Conservation (phyloP, 1,284 basidiomycete genomes). For the Chalciporus sp. region DNA sequence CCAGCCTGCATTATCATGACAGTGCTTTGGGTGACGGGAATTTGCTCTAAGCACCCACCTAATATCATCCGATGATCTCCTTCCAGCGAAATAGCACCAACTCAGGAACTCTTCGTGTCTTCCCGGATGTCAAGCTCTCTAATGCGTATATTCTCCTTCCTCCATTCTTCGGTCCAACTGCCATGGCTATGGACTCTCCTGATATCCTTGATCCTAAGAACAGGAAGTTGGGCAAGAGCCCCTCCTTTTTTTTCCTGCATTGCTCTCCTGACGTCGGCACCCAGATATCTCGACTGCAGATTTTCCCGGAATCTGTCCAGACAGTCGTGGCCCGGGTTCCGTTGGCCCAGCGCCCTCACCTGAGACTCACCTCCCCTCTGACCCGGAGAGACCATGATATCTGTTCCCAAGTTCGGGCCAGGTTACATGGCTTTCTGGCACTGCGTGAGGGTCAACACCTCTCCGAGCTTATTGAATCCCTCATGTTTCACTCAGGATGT, state of each 20-base stretch:
- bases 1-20: no score
- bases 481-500: constrained; percentile 49
- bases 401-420: constrained; percentile 71
- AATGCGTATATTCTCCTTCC: constrained; percentile 83
- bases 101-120: constrained; percentile 78
- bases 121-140: constrained; percentile 72
- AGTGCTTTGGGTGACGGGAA: no score
- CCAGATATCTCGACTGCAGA: constrained; percentile 56
- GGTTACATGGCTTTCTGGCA: constrained; percentile 91
- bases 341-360: constrained; percentile 55
- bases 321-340: constrained; percentile 43
- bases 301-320: constrained; percentile 57
- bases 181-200: constrained; percentile 41
- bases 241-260: not conserved
- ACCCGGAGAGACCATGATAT: constrained; percentile 73
- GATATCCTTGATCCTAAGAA: constrained; percentile 58
- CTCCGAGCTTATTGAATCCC: not conserved
- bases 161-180: constrained; percentile 74
- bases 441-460: constrained; percentile 46
- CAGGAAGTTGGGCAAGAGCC: constrained; percentile 66
- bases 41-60: no score
- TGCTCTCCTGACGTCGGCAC: not conserved
- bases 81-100: constrained; percentile 65
- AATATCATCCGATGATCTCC: not conserved
- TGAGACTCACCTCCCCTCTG: constrained; percentile 61